Base-by-base conservation (phyloP, 164 flowering plant genomes). In the Berberis vulgaris region DNA sequence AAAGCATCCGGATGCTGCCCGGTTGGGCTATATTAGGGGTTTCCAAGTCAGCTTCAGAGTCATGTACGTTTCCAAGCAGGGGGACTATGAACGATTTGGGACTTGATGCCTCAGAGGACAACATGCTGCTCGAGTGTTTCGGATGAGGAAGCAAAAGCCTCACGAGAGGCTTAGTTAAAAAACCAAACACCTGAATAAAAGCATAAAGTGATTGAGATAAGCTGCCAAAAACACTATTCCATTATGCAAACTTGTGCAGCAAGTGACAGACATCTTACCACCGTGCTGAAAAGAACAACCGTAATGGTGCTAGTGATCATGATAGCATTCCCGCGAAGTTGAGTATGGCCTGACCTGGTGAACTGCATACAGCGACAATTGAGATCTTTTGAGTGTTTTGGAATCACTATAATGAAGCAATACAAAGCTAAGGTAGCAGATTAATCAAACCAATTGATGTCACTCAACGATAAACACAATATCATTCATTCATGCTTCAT, bases 281-380 rank as follows among this genome's bases (percentile, higher is more conserved):
- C 84, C 45, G 94, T 93, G 80, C 98, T 93, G 80, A 84, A 83
- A 67, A 90, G 98, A 63, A 88, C 97, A 65, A 93, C 89, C 1
- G 97, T 81, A 43, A 93, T 93, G 47, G 98, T 93, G 68, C 98
- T 86, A 11, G 98, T 88, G 69, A 93, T 93, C 96, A 93, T 82
- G 72, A 90, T 79, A 10, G 97, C 96, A 71, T 86, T 84, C 50
- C 76, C 87, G 0, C 70, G 84, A 62, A 84, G 47, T 59, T 88
- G 80, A 54, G 90, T 86, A 68, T 87, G 85, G 43, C 89, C 96
- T 38, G 77, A 58, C 62, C 82, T 76, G 43, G 88, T 81, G 67
- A 93, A 93, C 98, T 93, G 88, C 83, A 83, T 47, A 45, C 3
- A 44, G 1, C 66, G 40, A 53, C 13, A 57, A 66, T 12, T 59